Percentiles rank a stretch among this genome's conserved stretches.
Conservation (phyloP, 2,329 filamentous ascomycete genomes). For the Calonectria naviculata region DNA sequence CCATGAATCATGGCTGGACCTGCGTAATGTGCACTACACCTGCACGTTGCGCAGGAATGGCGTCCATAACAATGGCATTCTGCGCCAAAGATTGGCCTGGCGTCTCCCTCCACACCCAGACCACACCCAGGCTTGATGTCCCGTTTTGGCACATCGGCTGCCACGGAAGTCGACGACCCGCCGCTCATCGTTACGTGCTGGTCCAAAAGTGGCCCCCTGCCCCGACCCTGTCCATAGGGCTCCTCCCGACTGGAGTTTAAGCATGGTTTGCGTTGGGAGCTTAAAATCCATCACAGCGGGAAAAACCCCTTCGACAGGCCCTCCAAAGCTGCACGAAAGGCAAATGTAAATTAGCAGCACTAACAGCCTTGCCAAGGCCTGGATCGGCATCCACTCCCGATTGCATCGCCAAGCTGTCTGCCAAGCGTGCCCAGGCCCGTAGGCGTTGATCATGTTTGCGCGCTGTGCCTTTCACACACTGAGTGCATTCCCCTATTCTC, state of each 20-base stretch:
- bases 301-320: neutral
- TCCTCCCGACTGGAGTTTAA: neutral
- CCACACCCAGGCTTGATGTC: neutral
- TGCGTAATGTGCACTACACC: neutral
- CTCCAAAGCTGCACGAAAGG: neutral
- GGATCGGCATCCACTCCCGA: constrained; percentile 42
- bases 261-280: neutral
- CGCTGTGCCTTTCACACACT: neutral
- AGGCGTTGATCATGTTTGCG: neutral
- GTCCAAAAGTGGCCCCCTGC: neutral
- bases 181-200: neutral
- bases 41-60: neutral
- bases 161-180: neutral
- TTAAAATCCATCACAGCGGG: constrained; percentile 6
- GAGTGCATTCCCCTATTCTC: neutral
- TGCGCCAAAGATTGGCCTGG: neutral
- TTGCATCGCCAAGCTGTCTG: constrained; percentile 33
- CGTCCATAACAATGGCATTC: neutral
- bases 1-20: neutral
- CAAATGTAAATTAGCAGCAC: constrained; percentile 7
- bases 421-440: constrained; percentile 27
- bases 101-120: neutral
- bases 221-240: neutral
- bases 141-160: neutral
- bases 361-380: constrained; percentile 36